Evolutionary conservation across 768 basidiomycete genomes (phyloP).

Genomic region (Xerocomus potaroensis): DNA sequence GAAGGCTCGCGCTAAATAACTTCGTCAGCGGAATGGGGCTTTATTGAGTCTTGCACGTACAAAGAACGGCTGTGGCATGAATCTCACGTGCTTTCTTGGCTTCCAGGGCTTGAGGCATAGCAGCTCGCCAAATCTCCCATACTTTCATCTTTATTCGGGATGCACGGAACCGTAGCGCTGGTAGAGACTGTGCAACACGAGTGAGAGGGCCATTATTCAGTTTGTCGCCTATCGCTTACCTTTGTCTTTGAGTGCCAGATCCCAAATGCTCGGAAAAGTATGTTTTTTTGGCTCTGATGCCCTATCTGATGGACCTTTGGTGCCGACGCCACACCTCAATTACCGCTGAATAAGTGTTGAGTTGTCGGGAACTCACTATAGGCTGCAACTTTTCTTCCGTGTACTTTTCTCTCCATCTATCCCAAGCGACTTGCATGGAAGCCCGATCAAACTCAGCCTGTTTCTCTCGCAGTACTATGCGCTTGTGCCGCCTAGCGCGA

Average conservation of each 20-base stretch:
- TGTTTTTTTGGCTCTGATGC: slow-evolving; percentile 53
- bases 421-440: slow-evolving; percentile 58
- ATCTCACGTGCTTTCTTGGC: slow-evolving; percentile 61
- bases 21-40: slow-evolving; percentile 6
- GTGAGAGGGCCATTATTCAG: not conserved
- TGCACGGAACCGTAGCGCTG: slow-evolving; percentile 75
- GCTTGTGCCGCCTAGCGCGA: slow-evolving; percentile 57
- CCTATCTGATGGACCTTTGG: slow-evolving; percentile 44
- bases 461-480: slow-evolving; percentile 52
- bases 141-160: slow-evolving; percentile 53
- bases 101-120: slow-evolving; percentile 67
- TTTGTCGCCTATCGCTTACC: slow-evolving; percentile 35
- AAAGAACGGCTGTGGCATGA: slow-evolving; percentile 49
- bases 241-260: slow-evolving; percentile 74
- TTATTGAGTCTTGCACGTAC: slow-evolving; percentile 40
- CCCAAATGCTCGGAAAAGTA: slow-evolving; percentile 63
- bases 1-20: slow-evolving; percentile 44
- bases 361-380: slow-evolving; percentile 41
- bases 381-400: slow-evolving; percentile 61
- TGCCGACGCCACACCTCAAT: slow-evolving; percentile 7
- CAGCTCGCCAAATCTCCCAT: slow-evolving; percentile 63
- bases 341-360: not conserved
- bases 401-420: slow-evolving; percentile 75
- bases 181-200: slow-evolving; percentile 60
- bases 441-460: slow-evolving; percentile 58